phyloP scores from a whole-genome alignment of 768 basidiomycete genomes.

The Coprinopsis marcescibilis region DNA sequence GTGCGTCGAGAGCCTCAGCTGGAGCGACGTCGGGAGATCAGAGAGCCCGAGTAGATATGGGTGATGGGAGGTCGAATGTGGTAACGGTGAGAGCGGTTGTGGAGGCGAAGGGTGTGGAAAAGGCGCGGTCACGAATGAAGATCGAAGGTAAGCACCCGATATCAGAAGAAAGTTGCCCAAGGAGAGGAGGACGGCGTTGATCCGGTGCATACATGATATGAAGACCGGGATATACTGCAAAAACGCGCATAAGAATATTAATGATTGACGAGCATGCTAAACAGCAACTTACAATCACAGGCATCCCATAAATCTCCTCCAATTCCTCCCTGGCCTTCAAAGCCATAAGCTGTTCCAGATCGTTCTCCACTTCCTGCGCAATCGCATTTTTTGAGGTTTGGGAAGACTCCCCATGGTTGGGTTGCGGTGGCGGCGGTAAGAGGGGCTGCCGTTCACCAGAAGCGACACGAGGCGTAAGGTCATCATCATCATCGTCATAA shows the following conservation, averaged over 20 bases:
- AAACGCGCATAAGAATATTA: conserved; percentile 3
- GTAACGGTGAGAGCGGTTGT: conserved; percentile 11
- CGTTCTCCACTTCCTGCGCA: conserved; percentile 49
- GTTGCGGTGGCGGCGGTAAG: conserved; percentile 13
- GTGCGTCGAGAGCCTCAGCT: neutral
- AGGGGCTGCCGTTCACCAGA: conserved; percentile 35
- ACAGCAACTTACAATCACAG: conserved; percentile 56
- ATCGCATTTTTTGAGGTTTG: conserved; percentile 12
- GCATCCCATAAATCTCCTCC: conserved; percentile 75
- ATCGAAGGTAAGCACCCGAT: conserved; percentile 55
- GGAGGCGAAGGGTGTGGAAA: conserved; percentile 10
- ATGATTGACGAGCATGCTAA: conserved; percentile 5
- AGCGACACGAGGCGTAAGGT: too few relatives aligned
- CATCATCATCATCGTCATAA: neutral
- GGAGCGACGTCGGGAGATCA: too few relatives aligned
- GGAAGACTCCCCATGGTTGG: neutral
- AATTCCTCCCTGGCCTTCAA: conserved; percentile 68
- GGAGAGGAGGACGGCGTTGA: conserved; percentile 68
- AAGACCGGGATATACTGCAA: conserved; percentile 71
- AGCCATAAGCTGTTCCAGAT: conserved; percentile 59
- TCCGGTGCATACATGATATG: conserved; percentile 68
- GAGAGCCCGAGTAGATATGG: conserved; percentile 11
- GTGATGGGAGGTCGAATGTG: conserved; percentile 9
- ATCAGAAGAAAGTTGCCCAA: conserved; percentile 61
- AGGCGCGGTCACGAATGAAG: conserved; percentile 34